Conservation (phyloP, 2,329 filamentous ascomycete genomes). For the Xylariaceae sp. region DNA sequence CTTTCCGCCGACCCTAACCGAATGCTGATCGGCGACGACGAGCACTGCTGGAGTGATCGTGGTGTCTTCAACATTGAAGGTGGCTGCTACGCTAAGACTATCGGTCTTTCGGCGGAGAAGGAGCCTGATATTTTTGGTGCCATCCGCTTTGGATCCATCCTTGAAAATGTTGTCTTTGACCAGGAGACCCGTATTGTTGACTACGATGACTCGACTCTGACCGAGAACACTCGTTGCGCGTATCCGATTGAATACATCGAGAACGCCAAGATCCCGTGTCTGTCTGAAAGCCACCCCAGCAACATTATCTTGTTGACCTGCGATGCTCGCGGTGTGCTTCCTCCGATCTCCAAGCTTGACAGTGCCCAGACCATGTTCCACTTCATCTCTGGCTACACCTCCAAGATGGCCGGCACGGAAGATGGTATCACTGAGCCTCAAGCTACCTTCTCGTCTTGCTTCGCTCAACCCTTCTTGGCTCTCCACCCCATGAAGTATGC, state of each 20-base stretch:
- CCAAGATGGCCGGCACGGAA: constrained; percentile 99
- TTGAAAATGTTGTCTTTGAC: constrained; percentile 99
- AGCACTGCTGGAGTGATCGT: constrained; percentile 98
- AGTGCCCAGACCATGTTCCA: constrained; percentile 99
- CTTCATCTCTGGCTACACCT: constrained; percentile 99
- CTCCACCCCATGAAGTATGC: constrained; percentile 99
- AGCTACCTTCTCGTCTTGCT: constrained; percentile 98
- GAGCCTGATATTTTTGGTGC: constrained; percentile 97
- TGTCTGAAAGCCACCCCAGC: constrained; percentile 80
- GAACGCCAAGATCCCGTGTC: constrained; percentile 98
- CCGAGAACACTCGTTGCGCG: constrained; percentile 95
- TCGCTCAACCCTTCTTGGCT: constrained; percentile 97
- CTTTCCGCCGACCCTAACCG: constrained; percentile 96
- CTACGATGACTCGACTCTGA: constrained; percentile 92
- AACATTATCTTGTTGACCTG: constrained; percentile 99
- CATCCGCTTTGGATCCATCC: constrained; percentile 93
- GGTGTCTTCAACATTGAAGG: constrained; percentile 99
- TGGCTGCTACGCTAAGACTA: constrained; percentile 98
- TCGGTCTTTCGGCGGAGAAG: constrained; percentile 96
- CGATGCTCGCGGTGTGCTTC: constrained; percentile 94
- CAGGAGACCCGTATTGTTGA: constrained; percentile 84
- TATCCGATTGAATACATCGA: constrained; percentile 99
- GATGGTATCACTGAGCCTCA: constrained; percentile 95
- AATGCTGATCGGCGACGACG: constrained; percentile 93
- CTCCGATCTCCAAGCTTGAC: constrained; percentile 95